Base-by-base conservation (phyloP, 2,329 filamentous ascomycete genomes). In the Xylaria sp. region DNA sequence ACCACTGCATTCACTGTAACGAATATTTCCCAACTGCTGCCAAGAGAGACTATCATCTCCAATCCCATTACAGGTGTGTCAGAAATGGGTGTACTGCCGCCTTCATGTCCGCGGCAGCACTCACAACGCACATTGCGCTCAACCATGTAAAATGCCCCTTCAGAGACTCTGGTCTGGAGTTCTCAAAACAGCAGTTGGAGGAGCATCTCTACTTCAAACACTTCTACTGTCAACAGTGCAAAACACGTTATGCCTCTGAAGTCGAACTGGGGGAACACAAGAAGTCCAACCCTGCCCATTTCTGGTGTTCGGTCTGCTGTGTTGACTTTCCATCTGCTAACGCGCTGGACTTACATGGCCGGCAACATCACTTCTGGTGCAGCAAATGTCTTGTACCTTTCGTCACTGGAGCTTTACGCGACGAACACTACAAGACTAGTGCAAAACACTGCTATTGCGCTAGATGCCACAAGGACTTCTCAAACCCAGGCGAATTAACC, bases 301-400 rank as follows among this genome's bases (percentile, higher is more conserved):
- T 52, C 13, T 57, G 52, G 57, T 60, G 54, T 19, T 20, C 44
- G n/a, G 49, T 34, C 42, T 60, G 57, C 38, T 22, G 46, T 19
- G 41, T 55, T 13, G 57, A 60, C 2, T 55, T 57, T 19, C 4
- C 19, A 11, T 38, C 37, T 1, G 39, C 37, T 8, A 6, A 3
- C 11, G 9, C 1, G 6, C 40, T 21, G 20, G 17, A 21, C 40
- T 7, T 19, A 16, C 40, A 43, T 24, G 11, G 11, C 22, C 40
- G 11, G 17, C 9, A 21, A 24, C 40, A 11, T 17, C 40, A 43
- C 22, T 24, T n/a, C 18, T 24, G 22, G 20, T 43, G 40, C 20
- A 24, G 19, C 13, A 24, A 21, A 7, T 43, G 40, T 17, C 9
- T 7, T 16, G 7, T 19, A 17, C 11, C 18, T 1, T 41, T 41